Evolutionary conservation across 768 basidiomycete species (phyloP), one percentile per base, ranked within the genome.

Genomic region (Dacryopinax primogenitus): DNA sequence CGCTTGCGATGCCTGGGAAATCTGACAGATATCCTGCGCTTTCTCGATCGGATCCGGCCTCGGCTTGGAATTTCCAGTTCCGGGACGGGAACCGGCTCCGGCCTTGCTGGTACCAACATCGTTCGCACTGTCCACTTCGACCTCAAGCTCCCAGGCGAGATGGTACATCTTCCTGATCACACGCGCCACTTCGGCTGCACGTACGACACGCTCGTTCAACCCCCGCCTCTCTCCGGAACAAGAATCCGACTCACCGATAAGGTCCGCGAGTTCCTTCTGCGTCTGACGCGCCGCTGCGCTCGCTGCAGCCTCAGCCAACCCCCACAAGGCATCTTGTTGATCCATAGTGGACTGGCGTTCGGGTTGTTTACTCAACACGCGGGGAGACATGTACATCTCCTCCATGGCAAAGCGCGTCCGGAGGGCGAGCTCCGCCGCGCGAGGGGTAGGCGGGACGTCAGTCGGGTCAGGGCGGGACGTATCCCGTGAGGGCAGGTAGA

Each of bases 21-120:
- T 58, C 51, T 58, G 51, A 30, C 30, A 58, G 51, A 58, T 58
- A 32, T 58, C 51, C 51, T 58, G 51, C 23, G 32, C 30, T 30
- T 32, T 58, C 21, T 58, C 26, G 30, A 58, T 32, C 4, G 51
- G 51, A 21, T 58, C 30, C 9, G 51, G 13, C 23, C 32, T 13
- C 26, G 26, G 51, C 30, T 39, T 39, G 11, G 37, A 39, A 11
- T n/a, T 39, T 39, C n/a, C 37, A n/a, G 37, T 11, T 11, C 37
- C 11, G 37, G 37, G 11, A 11, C 37, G n/a, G 11, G 11, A n/a
- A n/a, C 37, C 12, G 37, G 37, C 37, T 39, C 12, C 37, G 11
- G 37, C 11, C 37, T 39, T 11, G 37, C 37, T 11, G 37, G 37
- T 39, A 39, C n/a, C n/a, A 39, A n/a, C 37, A 11, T 39, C 37